Conservation (phyloP, 2,329 filamentous ascomycete species). For the Fusarium sp. region DNA sequence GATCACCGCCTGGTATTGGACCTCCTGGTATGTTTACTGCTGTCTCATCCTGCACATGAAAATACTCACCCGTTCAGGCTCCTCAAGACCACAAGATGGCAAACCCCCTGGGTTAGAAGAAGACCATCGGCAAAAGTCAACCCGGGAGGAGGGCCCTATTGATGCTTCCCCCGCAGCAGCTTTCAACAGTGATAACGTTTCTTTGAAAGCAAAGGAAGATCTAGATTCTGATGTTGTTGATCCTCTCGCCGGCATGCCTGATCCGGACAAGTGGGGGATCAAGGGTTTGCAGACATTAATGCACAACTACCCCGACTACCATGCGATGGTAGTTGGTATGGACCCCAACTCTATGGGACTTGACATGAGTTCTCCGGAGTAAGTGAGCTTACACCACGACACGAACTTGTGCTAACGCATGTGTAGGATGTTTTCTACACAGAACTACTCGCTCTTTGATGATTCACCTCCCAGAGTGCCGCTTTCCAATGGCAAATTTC, state of each 20-base stretch:
- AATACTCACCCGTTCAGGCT: constrained; percentile 45
- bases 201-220: constrained; percentile 57
- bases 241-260: constrained; percentile 70
- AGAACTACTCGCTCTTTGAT: constrained; percentile 71
- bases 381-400: constrained; percentile 47
- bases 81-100: constrained; percentile 57
- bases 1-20: constrained; percentile 59
- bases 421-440: constrained; percentile 64
- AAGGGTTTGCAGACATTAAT: constrained; percentile 73
- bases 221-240: constrained; percentile 63
- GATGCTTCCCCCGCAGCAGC: constrained; percentile 58
- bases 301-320: constrained; percentile 72
- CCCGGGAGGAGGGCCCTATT: constrained; percentile 54
- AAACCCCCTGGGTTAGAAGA: constrained; percentile 56
- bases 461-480: constrained; percentile 68
- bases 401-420: constrained; percentile 29
- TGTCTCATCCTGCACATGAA: neutral
- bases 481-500: constrained; percentile 62
- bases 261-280: constrained; percentile 72
- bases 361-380: constrained; percentile 69
- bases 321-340: constrained; percentile 68
- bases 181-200: constrained; percentile 58
- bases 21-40: constrained; percentile 48
- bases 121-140: constrained; percentile 58
- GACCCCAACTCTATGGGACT: constrained; percentile 68